phyloP scores from a whole-genome alignment of 2,329 filamentous ascomycete species.

The Fonsecaea pedrosoi region DNA sequence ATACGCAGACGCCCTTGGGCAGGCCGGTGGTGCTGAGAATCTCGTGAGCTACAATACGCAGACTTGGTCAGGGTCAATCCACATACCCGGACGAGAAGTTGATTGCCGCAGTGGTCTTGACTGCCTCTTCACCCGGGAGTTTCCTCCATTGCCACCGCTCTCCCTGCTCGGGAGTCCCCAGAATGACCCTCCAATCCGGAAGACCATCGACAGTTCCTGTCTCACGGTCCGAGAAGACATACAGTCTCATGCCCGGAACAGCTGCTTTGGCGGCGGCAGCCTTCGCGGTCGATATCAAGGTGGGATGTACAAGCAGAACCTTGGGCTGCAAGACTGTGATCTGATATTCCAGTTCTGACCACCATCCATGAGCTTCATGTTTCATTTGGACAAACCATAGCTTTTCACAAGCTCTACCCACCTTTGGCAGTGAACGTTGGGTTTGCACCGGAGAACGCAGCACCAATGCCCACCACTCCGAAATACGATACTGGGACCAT shows the following conservation, averaged over 20 bases:
- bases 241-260: conserved; percentile 58
- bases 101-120: conserved; percentile 49
- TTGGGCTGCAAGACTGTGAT: conserved; percentile 63
- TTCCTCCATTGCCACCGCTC: conserved; percentile 12
- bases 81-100: conserved; percentile 45
- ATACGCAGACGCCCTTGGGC: conserved; percentile 46
- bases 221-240: conserved; percentile 59
- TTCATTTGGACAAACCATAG: background rate
- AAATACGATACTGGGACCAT: conserved; percentile 71
- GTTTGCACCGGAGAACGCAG: conserved; percentile 67
- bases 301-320: conserved; percentile 21
- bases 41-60: conserved; percentile 1
- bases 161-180: background rate
- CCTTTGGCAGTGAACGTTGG: conserved; percentile 66
- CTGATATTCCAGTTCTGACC: conserved; percentile 67
- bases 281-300: conserved; percentile 58
- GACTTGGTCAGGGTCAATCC: background rate
- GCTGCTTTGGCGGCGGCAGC: conserved; percentile 62
- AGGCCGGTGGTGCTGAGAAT: conserved; percentile 43
- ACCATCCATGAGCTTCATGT: background rate
- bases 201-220: conserved; percentile 26
- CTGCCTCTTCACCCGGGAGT: conserved; percentile 53
- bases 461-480: conserved; percentile 60
- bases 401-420: background rate
- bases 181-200: conserved; percentile 21